Evolutionary conservation across 495 filamentous ascomycete species (phyloP), one percentile per base, ranked within the genome.

Genomic region (Daldinia grandis): DNA sequence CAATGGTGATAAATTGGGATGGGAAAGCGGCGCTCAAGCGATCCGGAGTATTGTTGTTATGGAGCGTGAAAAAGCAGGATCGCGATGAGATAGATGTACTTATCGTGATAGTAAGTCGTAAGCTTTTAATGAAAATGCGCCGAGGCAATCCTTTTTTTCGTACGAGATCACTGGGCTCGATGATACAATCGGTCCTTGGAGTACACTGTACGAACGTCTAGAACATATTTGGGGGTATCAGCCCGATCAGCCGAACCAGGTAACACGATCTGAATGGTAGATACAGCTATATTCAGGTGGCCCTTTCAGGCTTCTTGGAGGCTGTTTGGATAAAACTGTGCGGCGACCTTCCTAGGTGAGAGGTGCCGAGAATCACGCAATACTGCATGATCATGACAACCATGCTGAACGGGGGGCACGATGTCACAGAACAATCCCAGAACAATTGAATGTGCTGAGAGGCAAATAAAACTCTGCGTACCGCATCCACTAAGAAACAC

Each of bases 291-390:
- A 50, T 59, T 31, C n/a, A 35, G 30, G 51, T 21, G n/a, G 53
- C 44, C 54, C 38, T 51, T 15, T 50, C 17, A 40, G 44, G 59
- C 15, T n/a, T n/a, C 44, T 21, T 30, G 21, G 56, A 28, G 31
- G 24, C 12, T 33, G 65, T 61, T 1, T 47, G 54, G 66, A 69
- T 56, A 27, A 51, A 44, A 42, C 10, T 8, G 47, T 15, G 25
- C 24, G 58, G 25, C 35, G 49, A 68, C 70, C 61, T 73, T 65
- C 70, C 70, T 73, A 62, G 60, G 64, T 68, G 51, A 73, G 70
- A 64, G 60, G 65, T 27, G 47, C 69, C 60, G 55, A 60, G 64
- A 49, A 73, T 73, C 70, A 73, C 70, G 70, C 70, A 73, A 73
- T 68, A 44, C 21, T 61, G 19, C 61, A 24, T 35, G 33, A 54